phyloP scores from a whole-genome alignment of 1,139 yeast genomes.

The Martiniozyma asiatica region DNA sequence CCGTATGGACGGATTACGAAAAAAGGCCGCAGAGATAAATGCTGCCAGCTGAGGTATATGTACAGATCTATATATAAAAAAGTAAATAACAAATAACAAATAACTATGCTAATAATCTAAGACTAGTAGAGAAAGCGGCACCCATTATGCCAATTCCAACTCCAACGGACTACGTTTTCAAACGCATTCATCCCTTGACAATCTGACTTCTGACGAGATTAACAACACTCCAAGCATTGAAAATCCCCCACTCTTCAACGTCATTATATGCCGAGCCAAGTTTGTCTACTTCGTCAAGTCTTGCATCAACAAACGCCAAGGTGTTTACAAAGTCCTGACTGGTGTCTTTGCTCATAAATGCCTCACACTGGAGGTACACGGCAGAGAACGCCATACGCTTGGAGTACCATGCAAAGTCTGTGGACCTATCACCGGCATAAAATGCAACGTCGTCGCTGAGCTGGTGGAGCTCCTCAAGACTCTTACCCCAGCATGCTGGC shows the following conservation, averaged over 20 bases:
- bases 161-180: background rate
- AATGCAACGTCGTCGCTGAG: conserved; percentile 76
- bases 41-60: too few relatives aligned
- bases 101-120: too few relatives aligned
- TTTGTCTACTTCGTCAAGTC: conserved; percentile 40
- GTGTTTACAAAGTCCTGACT: conserved; percentile 47
- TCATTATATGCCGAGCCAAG: conserved; percentile 51
- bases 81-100: background rate
- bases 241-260: conserved; percentile 64
- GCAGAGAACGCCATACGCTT: conserved; percentile 62
- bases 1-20: conserved; percentile 44
- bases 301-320: conserved; percentile 48
- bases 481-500: conserved; percentile 38
- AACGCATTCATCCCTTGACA: conserved; percentile 38
- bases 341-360: conserved; percentile 72
- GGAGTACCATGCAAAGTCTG: conserved; percentile 90
- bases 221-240: conserved; percentile 52
- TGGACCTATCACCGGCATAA: conserved; percentile 70
- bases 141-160: too few relatives aligned
- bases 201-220: conserved; percentile 65
- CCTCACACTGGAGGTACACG: conserved; percentile 61
- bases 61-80: background rate
- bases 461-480: conserved; percentile 57
- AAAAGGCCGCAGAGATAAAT: too few relatives aligned
- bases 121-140: too few relatives aligned